Percentiles rank a stretch among this genome's conserved stretches.
Evolutionary conservation across 2,329 filamentous ascomycete genomes (phyloP).

Genomic region (Fusarium begoniae): DNA sequence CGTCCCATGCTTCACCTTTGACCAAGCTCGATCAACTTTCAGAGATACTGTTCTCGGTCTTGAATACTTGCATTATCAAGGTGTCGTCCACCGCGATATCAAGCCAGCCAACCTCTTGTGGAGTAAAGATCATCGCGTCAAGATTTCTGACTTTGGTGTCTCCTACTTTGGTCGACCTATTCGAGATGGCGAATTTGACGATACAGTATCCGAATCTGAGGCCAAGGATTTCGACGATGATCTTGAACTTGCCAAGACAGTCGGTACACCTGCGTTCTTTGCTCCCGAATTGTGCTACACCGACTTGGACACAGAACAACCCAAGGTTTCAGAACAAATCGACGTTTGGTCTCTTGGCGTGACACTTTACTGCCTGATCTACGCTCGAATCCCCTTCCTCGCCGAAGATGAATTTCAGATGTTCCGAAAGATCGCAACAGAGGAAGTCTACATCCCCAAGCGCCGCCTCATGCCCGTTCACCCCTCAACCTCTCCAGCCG

Average conservation of each 20-base stretch:
- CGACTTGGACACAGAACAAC: constrained; percentile 74
- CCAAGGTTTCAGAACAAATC: constrained; percentile 88
- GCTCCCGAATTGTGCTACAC: constrained; percentile 96
- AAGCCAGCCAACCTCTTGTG: constrained; percentile 92
- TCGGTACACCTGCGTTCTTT: constrained; percentile 97
- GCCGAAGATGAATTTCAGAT: constrained; percentile 92
- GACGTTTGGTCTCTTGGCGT: constrained; percentile 98
- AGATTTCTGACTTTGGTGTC: constrained; percentile 98
- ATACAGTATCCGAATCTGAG: constrained; percentile 80
- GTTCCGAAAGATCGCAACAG: constrained; percentile 89
- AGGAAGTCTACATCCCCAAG: constrained; percentile 88
- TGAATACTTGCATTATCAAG: constrained; percentile 91
- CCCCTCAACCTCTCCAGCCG: constrained; percentile 64
- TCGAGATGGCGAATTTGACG: constrained; percentile 81
- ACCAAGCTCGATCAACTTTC: constrained; percentile 84
- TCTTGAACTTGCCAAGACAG: constrained; percentile 95
- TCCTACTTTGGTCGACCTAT: constrained; percentile 94
- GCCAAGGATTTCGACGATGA: constrained; percentile 90
- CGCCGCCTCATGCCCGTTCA: constrained; percentile 82
- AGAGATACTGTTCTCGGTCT: constrained; percentile 92
- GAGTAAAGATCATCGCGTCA: constrained; percentile 85
- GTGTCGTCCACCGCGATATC: constrained; percentile 85
- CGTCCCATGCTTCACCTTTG: constrained; percentile 90
- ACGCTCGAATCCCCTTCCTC: constrained; percentile 90
- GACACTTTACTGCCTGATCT: constrained; percentile 94